These are phyloP conservation scores for Wickerhamiella sorbophila DNA, from an alignment of 805 yeast genomes.

Conservation along the genomic window DNA sequence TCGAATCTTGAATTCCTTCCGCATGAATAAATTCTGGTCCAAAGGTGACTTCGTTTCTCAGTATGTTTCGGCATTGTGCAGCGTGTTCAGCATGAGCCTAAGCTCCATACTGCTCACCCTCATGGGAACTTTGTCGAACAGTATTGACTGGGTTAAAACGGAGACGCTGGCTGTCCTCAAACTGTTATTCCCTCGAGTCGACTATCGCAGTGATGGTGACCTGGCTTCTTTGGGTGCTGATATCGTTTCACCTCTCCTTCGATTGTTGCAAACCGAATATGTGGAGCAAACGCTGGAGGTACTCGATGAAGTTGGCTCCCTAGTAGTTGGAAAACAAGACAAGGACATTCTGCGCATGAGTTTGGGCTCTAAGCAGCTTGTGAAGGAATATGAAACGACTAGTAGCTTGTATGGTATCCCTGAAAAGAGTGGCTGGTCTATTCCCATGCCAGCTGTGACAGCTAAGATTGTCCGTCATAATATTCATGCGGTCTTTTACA, in stretches of 20 bases:
- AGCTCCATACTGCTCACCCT: constrained; percentile 63
- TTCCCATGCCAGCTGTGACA: constrained; percentile 87
- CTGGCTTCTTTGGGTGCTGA: constrained; percentile 91
- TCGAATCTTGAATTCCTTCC: constrained; percentile 59
- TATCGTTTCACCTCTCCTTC: constrained; percentile 72
- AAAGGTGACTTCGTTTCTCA: constrained; percentile 81
- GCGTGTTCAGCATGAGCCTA: constrained; percentile 57
- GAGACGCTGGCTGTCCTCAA: constrained; percentile 70
- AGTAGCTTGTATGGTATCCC: constrained; percentile 92
- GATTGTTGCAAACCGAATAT: constrained; percentile 66
- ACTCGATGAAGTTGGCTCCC: constrained; percentile 64
- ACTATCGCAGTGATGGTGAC: constrained; percentile 52
- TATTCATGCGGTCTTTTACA: constrained; percentile 87
- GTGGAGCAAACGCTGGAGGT: constrained; percentile 86
- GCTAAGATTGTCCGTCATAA: constrained; percentile 82
- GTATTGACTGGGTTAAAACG: constrained; percentile 58
- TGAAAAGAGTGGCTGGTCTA: constrained; percentile 91
- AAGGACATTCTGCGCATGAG: constrained; percentile 86
- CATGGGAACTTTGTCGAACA: constrained; percentile 67
- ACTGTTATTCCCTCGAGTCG: constrained; percentile 60
- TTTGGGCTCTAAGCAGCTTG: constrained; percentile 63
- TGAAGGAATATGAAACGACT: constrained; percentile 70
- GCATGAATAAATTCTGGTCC: constrained; percentile 72
- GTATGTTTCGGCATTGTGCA: constrained; percentile 52
- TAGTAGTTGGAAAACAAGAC: constrained; percentile 85